Percentiles rank a stretch among this genome's conserved stretches.
Conservation (phyloP, 768 basidiomycete species). For the Kondoa subrosea region DNA sequence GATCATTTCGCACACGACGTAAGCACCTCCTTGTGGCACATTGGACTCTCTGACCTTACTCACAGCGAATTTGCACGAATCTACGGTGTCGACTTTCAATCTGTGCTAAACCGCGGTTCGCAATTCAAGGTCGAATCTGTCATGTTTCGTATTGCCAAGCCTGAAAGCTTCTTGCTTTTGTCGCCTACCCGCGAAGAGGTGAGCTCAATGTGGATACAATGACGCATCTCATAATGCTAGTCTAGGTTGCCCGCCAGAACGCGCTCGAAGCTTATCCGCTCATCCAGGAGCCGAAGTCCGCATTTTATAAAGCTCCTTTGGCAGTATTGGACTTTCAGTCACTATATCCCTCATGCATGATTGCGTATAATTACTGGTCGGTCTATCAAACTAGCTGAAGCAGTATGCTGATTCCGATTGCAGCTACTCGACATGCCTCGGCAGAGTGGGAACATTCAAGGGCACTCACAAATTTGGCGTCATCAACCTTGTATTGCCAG, state of each 20-base stretch:
- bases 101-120: constrained; percentile 81
- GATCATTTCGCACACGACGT: constrained; percentile 79
- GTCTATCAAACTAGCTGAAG: constrained; percentile 16
- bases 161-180: constrained; percentile 74
- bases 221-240: not conserved
- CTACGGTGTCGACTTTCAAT: constrained; percentile 92
- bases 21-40: constrained; percentile 28
- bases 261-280: constrained; percentile 83
- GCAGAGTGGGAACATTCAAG: constrained; percentile 69
- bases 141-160: constrained; percentile 92
- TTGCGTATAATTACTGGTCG: constrained; percentile 72
- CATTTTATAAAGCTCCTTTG: constrained; percentile 80
- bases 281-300: constrained; percentile 84
- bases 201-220: constrained; percentile 23
- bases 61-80: constrained; percentile 87
- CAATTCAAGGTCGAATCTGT: constrained; percentile 99
- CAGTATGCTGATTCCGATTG: not conserved
- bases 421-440: constrained; percentile 78
- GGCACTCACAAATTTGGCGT: constrained; percentile 79
- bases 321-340: constrained; percentile 92
- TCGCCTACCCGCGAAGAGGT: constrained; percentile 81
- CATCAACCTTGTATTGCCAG: constrained; percentile 46
- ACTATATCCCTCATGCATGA: constrained; percentile 93
- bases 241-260: constrained; percentile 82
- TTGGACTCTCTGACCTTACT: not conserved